Base-by-base conservation (phyloP, 805 yeast genomes). In the Scheffersomyces amazonensis region DNA sequence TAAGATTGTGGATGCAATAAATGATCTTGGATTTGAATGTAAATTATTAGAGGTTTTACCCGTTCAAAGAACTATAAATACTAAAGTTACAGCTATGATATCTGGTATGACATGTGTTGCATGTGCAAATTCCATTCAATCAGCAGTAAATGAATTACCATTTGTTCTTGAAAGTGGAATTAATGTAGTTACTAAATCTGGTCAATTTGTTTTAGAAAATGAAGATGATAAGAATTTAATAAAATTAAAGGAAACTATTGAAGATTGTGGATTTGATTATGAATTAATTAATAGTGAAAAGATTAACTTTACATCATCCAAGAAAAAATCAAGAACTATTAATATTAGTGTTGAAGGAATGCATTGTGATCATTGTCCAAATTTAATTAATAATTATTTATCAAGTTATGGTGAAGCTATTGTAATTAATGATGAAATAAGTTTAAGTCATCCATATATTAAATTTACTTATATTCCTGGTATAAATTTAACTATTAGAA, bases 51-150 rank as follows among this genome's bases (percentile, higher is more conserved):
- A 83, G 46, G 64, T 83, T 7, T 53, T 80, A 16, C 89, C 87
- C 1, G 71, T 81, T 3, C 71, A 71, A 22, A 62, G 75, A 23
- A 63, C 76, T 5, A 50, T 64, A 5, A 73, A 70, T 39, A 74
- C 65, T 47, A 73, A 72, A 47, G 75, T 81, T 7, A 63, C 70
- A 9, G 88, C 87, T 1, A 60, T 78, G 0, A 77, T 85, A 31
- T 85, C 83, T 9, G 91, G 90, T 3, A 83, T 84, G 56, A 78
- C 88, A 0, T 85, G 91, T 60, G 80, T 85, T 6, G 78, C 87
- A 0, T 82, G 93, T 57, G 78, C 78, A 1, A 69, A 69, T 29
- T 65, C 90, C 0, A 75, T 86, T 9, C 60, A 66, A 8, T 58
- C 67, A 7, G 70, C 76, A 22, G 76, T 66, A 18, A 54, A 54